Evolutionary conservation across 1,284 basidiomycete species (phyloP), one percentile per base, ranked within the genome.

Genomic region (Fistulinella cinereoalba): DNA sequence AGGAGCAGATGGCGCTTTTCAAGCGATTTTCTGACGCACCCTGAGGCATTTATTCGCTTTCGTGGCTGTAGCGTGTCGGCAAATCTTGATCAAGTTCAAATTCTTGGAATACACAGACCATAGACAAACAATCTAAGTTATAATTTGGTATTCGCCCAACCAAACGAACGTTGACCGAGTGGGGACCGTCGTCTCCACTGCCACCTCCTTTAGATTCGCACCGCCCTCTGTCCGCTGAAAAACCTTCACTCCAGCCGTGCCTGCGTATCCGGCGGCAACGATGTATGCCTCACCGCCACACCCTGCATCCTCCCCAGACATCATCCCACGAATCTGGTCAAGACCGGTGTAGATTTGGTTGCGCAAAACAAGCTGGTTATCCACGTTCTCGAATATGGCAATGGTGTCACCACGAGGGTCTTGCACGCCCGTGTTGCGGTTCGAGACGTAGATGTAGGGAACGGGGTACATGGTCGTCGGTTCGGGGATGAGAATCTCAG

Each of bases 401-500:
- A 86, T 82, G 0, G 77, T 71, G 62, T 86, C 84, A 9, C 83
- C 82, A 4, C 65, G 70, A 46, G 68, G 60, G 47, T 70, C 74
- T 57, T 70, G 73, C 37, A 66, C 70, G 8, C 74, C 78, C 0
- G 62, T 75, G 60, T 85, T 83, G 44, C 84, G 75, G 67, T 87
- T 87, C n/a, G 81, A 83, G 23, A 74, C 74, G 65, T 85, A 87
- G 49, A 87, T 75, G 57, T 79, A 82, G 1, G 76, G 73, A 0
- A 54, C 70, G 0, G 73, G 73, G 69, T 78, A 83, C 11, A 62
- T 50, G 2, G 52, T 36, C 15, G 73, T 76, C 2, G 75, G 71
- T 6, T 69, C 46, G 0, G 83, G 80, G 47, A 82, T 73, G 41
- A 84, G 72, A 51, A 85, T 77, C 56, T 85, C 82, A 5, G 69